Evolutionary conservation across 805 yeast species (phyloP), one percentile per base, ranked within the genome.

Genomic region (Schizosaccharomyces japonicus): DNA sequence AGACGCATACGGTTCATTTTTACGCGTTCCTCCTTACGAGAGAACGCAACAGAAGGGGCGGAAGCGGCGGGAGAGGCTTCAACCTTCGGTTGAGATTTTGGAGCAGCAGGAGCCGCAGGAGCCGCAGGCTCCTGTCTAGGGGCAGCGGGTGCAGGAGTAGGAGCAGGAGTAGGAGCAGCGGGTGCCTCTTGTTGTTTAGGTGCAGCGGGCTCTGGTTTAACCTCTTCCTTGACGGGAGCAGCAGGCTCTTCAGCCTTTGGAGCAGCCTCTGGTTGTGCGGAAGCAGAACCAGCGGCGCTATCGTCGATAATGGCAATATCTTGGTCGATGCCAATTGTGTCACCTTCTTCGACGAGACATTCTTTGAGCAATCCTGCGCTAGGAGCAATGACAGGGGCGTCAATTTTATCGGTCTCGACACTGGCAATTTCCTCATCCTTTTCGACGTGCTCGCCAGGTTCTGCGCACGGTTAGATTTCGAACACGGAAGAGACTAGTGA

Each of bases 1-100:
- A 82, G 67, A 69, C 98, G 80, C 96, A 87, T 90, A 71, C 98
- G 81, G 77, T 85, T 90, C 96, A 87, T 87, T 72, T 87, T 87
- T 54, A 90, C 92, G 63, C 84, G 75, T 61, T 77, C 80, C 68
- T 90, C 96, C 52, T 68, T 65, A 70, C 98, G 80, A 50, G 90
- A 71, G 60, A 81, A 82, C 31, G 71, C 63, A 42, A 63, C 55
- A 40, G 66, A 56, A 48, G 63, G 55, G 31, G 66, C 51, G 25
- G 50, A 45, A 31, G 65, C 53, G 7, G 50, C 48, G 17, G 57
- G 36, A 49, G 55, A 53, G 47, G 66, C 52, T 31, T 58, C 57
- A 30, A 56, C 60, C 52, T 61, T 56, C 55, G 62, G 58, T 48
- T 66, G 62, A 17, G 63, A 56, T 47, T 63, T 60, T 46, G 56